Conservation (phyloP, 306 rosid genomes). For the Datisca glomerata region DNA sequence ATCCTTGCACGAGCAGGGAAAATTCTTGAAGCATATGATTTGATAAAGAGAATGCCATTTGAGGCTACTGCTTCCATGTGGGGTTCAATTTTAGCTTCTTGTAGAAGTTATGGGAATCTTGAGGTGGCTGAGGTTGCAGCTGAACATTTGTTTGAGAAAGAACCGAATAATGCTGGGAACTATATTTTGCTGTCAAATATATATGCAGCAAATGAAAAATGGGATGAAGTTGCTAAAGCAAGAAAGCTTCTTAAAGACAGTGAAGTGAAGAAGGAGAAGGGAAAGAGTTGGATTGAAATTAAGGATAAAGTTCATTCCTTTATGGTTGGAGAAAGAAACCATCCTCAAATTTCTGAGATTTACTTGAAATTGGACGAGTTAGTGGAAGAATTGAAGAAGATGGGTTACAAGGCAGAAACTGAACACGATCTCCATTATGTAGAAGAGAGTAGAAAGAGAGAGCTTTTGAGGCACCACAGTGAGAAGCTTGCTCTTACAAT, state of each 20-base stretch:
- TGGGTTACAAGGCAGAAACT: constrained; percentile 44
- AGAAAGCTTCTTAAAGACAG: constrained; percentile 62
- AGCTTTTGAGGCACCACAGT: constrained; percentile 67
- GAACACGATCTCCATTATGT: constrained; percentile 55
- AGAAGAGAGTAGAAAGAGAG: constrained; percentile 52
- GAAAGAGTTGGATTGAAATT: constrained; percentile 80
- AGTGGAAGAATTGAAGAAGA: constrained; percentile 44
- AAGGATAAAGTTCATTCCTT: constrained; percentile 58
- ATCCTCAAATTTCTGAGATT: constrained; percentile 40
- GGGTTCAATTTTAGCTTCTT: constrained; percentile 87
- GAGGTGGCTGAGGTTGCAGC: constrained; percentile 73
- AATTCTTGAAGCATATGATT: constrained; percentile 38
- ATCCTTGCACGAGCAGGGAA: constrained; percentile 64
- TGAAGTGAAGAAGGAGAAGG: constrained; percentile 62
- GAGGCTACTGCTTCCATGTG: constrained; percentile 60
- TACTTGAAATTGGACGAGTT: constrained; percentile 45
- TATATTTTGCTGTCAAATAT: constrained; percentile 61
- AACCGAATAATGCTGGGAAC: constrained; percentile 81
- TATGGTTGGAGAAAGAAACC: constrained; percentile 67
- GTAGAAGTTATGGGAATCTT: constrained; percentile 46
- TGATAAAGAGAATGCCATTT: constrained; percentile 55
- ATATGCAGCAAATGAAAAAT: constrained; percentile 58
- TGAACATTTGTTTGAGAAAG: constrained; percentile 54
- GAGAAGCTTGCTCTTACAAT: constrained; percentile 75
- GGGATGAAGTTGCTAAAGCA: constrained; percentile 71